phyloP scores from a whole-genome alignment of 768 basidiomycete species.

The Lactarius quietus region DNA sequence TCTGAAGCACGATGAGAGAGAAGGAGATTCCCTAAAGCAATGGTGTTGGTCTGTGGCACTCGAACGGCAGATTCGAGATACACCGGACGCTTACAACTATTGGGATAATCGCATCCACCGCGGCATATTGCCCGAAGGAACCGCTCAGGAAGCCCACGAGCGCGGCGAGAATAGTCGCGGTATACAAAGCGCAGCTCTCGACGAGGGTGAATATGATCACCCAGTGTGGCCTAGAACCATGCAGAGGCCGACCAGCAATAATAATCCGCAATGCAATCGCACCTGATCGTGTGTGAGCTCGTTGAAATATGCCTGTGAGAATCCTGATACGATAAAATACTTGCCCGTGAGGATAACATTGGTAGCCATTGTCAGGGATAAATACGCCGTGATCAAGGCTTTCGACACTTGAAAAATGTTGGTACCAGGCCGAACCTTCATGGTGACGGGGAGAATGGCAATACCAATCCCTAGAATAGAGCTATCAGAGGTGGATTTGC shows the following conservation, averaged over 20 bases:
- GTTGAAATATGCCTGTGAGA: neutral
- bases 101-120: neutral
- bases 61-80: neutral
- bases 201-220: neutral
- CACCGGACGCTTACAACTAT: neutral
- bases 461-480: neutral
- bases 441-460: neutral
- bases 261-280: conserved; percentile 9
- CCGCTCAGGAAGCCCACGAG: conserved; percentile 1
- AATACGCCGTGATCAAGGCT: conserved; percentile 6
- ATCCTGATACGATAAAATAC: neutral
- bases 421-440: neutral
- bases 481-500: neutral
- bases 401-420: conserved; percentile 1
- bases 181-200: conserved; percentile 15
- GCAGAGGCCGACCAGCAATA: neutral
- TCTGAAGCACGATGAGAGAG: conserved; percentile 11
- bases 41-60: neutral
- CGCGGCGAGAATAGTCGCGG: neutral
- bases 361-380: neutral
- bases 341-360: conserved; percentile 9
- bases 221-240: neutral
- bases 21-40: conserved; percentile 11
- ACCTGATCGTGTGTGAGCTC: neutral
- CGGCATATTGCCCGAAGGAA: neutral